Evolutionary conservation across 2,329 filamentous ascomycete genomes (phyloP), one percentile per base, ranked within the genome.

Genomic region (Bipolaris cookei): DNA sequence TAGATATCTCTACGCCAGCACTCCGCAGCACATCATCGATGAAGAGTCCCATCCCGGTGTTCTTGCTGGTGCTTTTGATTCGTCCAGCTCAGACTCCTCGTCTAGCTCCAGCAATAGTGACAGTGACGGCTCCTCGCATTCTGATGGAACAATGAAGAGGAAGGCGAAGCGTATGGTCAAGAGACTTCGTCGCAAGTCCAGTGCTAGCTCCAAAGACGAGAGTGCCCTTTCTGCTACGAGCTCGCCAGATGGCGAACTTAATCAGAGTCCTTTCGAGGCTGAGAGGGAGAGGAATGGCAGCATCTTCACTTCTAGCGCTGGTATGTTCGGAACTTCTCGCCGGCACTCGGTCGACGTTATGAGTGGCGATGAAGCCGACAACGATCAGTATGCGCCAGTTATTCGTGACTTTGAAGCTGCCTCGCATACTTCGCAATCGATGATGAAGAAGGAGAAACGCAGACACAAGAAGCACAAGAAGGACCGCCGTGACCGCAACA

Each of bases 11-110:
- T 96, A 97, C 67, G 90, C 92, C 90, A 76, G 92, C 64, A 97
- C 91, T 4, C 93, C 93, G 8, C 92, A 97, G 78, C 89, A 93
- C 67, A 90, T 96, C 58, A 95, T 97, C 62, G 93, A 97, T 66
- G 92, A 95, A 68, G 93, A 97, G 74, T 88, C 91, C 0, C 89
- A 91, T 43, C 93, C 93, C 20, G 93, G 93, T 62, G 88, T 95
- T 0, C 84, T 93, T 11, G 90, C 90, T 16, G 90, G 90, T 30
- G 91, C 94, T 77, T 84, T 97, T 69, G 90, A 95, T 62, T 87
- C 87, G 0, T 90, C 88, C 2, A 82, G 78, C 51, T 84, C 83
- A 7, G 73, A 75, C 50, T 87, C 86, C 7, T 79, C 77, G 4
- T 77, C 74, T 16, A 73, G 72, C 35, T 77, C 75, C 6, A 77